Conservation (phyloP, 306 rosid species). For the Albizia julibrissin region DNA sequence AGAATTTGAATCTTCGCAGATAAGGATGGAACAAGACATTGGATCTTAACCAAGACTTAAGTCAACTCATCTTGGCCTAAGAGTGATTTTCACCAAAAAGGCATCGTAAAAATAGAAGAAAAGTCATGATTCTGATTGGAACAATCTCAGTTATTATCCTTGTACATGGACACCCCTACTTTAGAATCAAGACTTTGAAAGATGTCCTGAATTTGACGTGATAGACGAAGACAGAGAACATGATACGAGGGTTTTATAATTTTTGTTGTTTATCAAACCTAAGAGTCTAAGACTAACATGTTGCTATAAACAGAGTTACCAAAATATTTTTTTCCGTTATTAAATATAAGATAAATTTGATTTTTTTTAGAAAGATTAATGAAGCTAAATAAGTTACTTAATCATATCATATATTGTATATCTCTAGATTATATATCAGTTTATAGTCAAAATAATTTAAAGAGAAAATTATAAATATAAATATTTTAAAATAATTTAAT, state of each 20-base stretch:
- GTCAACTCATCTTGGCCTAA: neutral
- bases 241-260: neutral
- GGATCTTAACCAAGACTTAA: neutral
- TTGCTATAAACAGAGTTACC: neutral
- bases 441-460: no score
- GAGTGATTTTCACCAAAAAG: neutral
- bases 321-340: no score
- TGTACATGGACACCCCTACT: no score
- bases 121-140: neutral
- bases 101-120: neutral
- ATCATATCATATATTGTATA: no score
- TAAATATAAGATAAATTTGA: no score
- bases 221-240: neutral
- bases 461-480: no score
- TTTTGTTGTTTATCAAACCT: neutral
- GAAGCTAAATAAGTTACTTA: no score
- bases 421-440: no score
- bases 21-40: neutral
- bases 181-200: neutral
- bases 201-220: neutral
- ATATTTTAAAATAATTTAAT: no score
- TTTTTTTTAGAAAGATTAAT: no score
- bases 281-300: neutral
- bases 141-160: no score
- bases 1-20: neutral